Base-by-base conservation (phyloP, 2,329 filamentous ascomycete species). In the Alternaria novae-zelandiae region DNA sequence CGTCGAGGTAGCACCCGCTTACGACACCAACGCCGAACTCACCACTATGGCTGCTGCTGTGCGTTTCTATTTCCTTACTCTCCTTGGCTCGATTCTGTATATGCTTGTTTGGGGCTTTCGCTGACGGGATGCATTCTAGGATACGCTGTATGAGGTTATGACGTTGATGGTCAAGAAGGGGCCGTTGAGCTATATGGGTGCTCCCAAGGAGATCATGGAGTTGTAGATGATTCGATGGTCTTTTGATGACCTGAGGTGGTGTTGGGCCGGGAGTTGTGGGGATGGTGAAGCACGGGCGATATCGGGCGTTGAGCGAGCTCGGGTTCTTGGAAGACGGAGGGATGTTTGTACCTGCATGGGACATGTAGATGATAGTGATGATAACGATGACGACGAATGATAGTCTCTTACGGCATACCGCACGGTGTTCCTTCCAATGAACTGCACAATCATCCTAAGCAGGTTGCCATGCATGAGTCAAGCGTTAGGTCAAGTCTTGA, bases 131-230 rank as follows among this genome's bases (percentile, higher is more conserved):
- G 2, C 10, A 12, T 30, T 30, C 3, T 17, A 76, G 74, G 78
- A 94, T 78, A 87, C 87, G 0, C 80, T 94, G 20, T 94, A 91
- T 74, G 91, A 95, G 79, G 87, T 94, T 51, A 91, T 94, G 87
- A 92, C 88, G 12, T 85, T 94, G 64, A 94, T 94, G 91, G 90
- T 93, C 15, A 92, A 93, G 85, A 89, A 89, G 71, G 91, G 91
- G 0, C 90, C 90, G 0, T 81, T 93, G 67, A 90, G 86, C 70
- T 76, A 83, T 41, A 83, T 84, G 78, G 73, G 72, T 3, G 66
- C 71, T 56, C 73, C 76, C 43, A 72, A 74, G 59, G 70, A 73
- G 57, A 64, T 55, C 1, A 65, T 73, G 9, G 75, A 79, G 67
- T 66, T 78, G 56, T 63, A 63, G 20, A 44, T 20, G 3, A 32